phyloP scores from a whole-genome alignment of 2,329 filamentous ascomycete genomes.

The Cryphonectria japonica region DNA sequence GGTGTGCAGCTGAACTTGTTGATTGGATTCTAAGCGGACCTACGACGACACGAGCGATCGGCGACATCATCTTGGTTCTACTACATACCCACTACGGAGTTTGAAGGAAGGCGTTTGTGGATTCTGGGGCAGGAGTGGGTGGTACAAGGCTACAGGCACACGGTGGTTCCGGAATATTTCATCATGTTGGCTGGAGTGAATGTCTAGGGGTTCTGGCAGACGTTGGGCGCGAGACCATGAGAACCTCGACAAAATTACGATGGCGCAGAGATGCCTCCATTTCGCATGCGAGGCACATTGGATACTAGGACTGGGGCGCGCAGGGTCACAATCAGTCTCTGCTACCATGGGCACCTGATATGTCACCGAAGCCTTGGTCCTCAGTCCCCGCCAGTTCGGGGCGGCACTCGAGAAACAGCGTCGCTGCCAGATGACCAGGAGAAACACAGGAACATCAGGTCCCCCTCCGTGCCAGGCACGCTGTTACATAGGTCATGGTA shows the following conservation, averaged over 20 bases:
- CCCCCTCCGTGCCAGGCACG: neutral
- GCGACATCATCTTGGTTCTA: conserved; percentile 14
- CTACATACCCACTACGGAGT: conserved; percentile 21
- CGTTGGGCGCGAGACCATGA: neutral
- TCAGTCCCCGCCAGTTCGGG: too few species aligned
- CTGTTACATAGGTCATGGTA: neutral
- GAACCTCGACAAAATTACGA: neutral
- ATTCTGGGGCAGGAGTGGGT: neutral
- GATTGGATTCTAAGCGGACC: conserved; percentile 23
- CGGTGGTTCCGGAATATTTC: neutral
- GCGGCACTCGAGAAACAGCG: neutral
- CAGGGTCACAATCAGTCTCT: neutral
- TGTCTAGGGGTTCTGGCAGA: neutral
- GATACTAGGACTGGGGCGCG: neutral
- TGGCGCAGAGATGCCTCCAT: neutral
- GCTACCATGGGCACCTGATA: neutral
- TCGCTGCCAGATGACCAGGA: neutral
- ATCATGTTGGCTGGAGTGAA: neutral
- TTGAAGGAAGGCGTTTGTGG: conserved; percentile 23
- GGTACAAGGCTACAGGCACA: neutral
- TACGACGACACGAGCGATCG: conserved; percentile 13
- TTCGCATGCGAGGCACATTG: neutral
- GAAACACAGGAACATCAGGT: neutral
- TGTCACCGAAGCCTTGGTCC: neutral
- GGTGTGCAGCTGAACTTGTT: conserved; percentile 23